Evolutionary conservation across 176 grass and related monocot species (phyloP).

Genomic region (Bothriochloa decipiens): DNA sequence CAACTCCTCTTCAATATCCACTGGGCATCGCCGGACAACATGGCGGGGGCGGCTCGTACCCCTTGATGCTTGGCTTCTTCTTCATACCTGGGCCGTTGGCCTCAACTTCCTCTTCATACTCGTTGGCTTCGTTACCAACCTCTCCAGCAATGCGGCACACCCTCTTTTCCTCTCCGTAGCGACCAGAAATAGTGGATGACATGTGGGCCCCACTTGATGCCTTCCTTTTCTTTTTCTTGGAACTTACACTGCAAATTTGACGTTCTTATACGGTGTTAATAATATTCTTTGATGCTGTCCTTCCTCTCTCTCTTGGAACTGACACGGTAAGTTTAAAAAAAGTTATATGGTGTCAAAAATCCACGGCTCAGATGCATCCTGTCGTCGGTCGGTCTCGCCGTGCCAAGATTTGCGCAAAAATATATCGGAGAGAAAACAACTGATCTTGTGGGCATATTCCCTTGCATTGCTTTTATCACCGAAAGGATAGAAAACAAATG

Average conservation of each 20-base stretch:
- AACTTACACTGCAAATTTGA: background rate
- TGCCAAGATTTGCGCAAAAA: background rate
- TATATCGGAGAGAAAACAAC: background rate
- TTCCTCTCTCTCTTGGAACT: too few relatives aligned
- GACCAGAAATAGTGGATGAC: too few relatives aligned
- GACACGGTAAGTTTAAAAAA: background rate
- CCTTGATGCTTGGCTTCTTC: too few relatives aligned
- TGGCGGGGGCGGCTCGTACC: too few relatives aligned
- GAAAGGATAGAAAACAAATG: background rate
- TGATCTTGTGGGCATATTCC: background rate
- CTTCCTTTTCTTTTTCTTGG: background rate
- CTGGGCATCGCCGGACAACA: too few relatives aligned
- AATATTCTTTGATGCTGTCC: background rate
- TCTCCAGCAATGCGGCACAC: too few relatives aligned
- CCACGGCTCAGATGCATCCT: background rate
- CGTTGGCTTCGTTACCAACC: too few relatives aligned
- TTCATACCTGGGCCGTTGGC: too few relatives aligned
- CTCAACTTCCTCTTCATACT: too few relatives aligned
- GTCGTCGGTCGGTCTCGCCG: background rate
- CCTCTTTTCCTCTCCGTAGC: too few relatives aligned
- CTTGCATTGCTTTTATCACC: constrained; percentile 8
- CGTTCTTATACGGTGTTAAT: background rate
- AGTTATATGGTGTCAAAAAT: background rate
- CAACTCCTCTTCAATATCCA: too few relatives aligned
- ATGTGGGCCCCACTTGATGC: too few relatives aligned